Evolutionary conservation across 140 eudicot genomes (phyloP).

Genomic region (Cichorium intybus): DNA sequence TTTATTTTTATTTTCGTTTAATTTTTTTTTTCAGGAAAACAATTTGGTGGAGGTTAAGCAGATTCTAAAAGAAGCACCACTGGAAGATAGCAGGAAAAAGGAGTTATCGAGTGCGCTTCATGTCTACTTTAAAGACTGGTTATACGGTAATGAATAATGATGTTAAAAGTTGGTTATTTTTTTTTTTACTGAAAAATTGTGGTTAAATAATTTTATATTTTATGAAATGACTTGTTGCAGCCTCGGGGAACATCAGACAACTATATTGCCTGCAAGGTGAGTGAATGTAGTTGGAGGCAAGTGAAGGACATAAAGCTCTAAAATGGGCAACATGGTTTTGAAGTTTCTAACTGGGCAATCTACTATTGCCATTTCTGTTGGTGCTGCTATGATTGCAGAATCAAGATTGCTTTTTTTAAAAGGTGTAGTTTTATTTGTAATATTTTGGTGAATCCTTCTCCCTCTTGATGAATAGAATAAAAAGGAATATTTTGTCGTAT

Average conservation of each 20-base stretch:
- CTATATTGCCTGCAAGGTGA: conserved; percentile 90
- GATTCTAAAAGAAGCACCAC: conserved; percentile 70
- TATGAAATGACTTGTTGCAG: conserved; percentile 35
- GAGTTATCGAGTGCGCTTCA: conserved; percentile 88
- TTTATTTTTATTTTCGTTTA: neutral
- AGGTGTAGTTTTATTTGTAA: conserved; percentile 18
- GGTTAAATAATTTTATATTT: neutral
- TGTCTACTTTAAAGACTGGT: conserved; percentile 92
- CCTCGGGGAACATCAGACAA: conserved; percentile 94
- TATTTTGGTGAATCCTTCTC: conserved; percentile 21
- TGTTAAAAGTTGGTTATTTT: neutral
- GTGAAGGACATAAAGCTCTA: conserved; percentile 23
- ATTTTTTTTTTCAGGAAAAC: conserved; percentile 49
- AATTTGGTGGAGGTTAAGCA: conserved; percentile 84
- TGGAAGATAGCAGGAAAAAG: conserved; percentile 80
- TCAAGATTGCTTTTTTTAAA: conserved; percentile 1
- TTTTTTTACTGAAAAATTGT: neutral
- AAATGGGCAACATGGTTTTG: neutral
- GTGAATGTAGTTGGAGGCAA: conserved; percentile 23
- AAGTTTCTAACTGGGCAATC: conserved; percentile 14
- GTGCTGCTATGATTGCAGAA: conserved; percentile 18
- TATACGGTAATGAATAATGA: conserved; percentile 58
- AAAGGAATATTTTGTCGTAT: neutral
- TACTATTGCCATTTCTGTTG: conserved; percentile 28
- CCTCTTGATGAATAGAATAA: conserved; percentile 30